Evolutionary conservation across 768 basidiomycete species (phyloP), one percentile per base, ranked within the genome.

Genomic region (Russula brevipes): DNA sequence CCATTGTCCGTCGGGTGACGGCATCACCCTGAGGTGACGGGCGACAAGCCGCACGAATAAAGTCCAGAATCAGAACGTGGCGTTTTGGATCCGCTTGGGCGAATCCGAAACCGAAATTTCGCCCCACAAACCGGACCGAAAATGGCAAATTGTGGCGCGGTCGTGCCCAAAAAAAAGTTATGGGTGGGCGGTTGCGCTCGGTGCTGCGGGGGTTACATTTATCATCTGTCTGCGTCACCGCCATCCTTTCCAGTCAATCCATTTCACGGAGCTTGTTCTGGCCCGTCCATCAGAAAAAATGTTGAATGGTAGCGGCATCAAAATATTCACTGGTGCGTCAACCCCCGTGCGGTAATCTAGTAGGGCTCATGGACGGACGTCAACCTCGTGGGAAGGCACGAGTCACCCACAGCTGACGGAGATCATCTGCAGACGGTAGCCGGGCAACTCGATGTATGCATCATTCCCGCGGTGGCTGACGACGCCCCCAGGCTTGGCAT

Each of bases 351-450:
- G 10, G 11, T 16, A 17, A 14, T 52, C 35, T 19, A 19, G 39
- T 30, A 17, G 14, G 36, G 35, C 42, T 53, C 30, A 17, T 24
- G 31, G 14, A 60, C 10, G 36, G 36, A 39, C 33, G 19, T 44
- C 59, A 36, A 38, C 35, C 19, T 60, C 36, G 41, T 41, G 47
- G n/a, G 56, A 69, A 96, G 94, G 94, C 65, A 95, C 93, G 41
- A 94, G 91, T 76, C 96, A 98, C 76, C 93, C 94, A 58, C 91
- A 94, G 76, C 82, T 98, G 68, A 95, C 95, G 41, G 88, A 95
- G 75, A 88, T 92, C 70, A 92, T 98, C 73, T 90, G 94, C 67
- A 82, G 87, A 78, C 87, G 94, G 94, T 95, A 81, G 45, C 36
- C 33, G 72, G 76, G 35, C 31, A 61, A 47, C 54, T 60, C 64